Evolutionary conservation across 108 stramenopile species (phyloP).

Genomic region (Pseudonitzschia delicatissima): DNA sequence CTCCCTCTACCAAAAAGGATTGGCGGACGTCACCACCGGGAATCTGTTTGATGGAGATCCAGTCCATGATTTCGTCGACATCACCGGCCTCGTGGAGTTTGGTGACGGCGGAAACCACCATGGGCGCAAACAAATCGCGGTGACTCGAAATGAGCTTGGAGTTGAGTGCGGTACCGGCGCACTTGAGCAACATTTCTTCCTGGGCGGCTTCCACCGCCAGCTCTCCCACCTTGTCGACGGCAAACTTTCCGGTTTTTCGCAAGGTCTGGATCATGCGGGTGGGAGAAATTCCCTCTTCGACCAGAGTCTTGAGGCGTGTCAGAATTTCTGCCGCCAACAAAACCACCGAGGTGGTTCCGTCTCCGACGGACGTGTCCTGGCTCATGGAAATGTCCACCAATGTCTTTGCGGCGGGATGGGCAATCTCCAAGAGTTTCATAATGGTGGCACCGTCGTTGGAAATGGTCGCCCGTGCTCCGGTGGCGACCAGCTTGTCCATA

Average conservation of each 20-base stretch:
- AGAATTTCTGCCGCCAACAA: conserved; percentile 94
- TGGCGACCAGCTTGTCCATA: conserved; percentile 98
- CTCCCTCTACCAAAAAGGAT: conserved; percentile 94
- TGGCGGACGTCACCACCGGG: conserved; percentile 94
- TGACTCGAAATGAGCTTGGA: conserved; percentile 96
- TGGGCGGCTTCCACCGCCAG: conserved; percentile 67
- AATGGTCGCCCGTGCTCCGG: conserved; percentile 86
- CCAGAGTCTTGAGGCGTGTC: conserved; percentile 91
- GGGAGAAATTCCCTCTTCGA: conserved; percentile 99
- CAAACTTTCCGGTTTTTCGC: conserved; percentile 67
- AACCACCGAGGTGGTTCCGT: conserved; percentile 98
- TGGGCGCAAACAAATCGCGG: conserved; percentile 96
- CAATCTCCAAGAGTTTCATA: conserved; percentile 96
- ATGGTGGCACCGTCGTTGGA: conserved; percentile 99
- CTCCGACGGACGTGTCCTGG: conserved; percentile 97
- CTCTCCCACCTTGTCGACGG: conserved; percentile 70
- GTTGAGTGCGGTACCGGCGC: conserved; percentile 96
- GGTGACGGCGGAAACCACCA: conserved; percentile 95
- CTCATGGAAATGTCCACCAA: conserved; percentile 97
- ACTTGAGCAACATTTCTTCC: conserved; percentile 90
- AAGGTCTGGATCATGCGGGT: conserved; percentile 86
- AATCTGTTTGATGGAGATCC: conserved; percentile 97
- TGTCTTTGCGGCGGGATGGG: conserved; percentile 98
- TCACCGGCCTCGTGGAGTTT: conserved; percentile 56
- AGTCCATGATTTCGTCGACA: conserved; percentile 72